Evolutionary conservation across 140 eudicot species (phyloP), one percentile per base, ranked within the genome.

Genomic region (Cichorium intybus): DNA sequence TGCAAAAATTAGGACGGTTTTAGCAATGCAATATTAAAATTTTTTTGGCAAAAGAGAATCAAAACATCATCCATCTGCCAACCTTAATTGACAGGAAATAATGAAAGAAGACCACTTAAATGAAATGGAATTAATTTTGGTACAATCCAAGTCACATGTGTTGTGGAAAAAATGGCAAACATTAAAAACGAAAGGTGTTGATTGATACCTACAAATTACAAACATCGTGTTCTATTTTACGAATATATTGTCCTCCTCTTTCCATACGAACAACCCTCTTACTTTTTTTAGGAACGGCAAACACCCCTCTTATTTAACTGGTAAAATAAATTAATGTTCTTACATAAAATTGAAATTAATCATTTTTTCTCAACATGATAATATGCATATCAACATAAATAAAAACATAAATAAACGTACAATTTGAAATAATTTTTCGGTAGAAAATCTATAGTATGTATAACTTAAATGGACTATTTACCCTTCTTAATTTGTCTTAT

Each of bases 111-210:
- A 31, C 67, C 24, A 21, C 59, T 55, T 28, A 43, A 20, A 56
- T 53, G 72, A n/a, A 26, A 18, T 6, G 62, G 60, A 39, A 66
- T 74, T 58, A 74, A 66, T 47, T 56, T n/a, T 33, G 62, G 18
- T 66, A 59, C 74, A 21, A 67, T 66, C 28, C 79, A 59, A 66
- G 59, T 58, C 75, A 75, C 79, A 67, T 67, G 79, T 59, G 79
- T 67, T 51, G 69, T 6, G 70, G 63, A 56, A 67, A 75, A 75
- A 33, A 58, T 67, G 68, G 79, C 64, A 67, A 58, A 26, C 74
- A 75, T 75, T 75, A 58, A 74, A 49, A 37, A 58, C 24, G 4
- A 71, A 35, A 69, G 45, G 33, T 68, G 45, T 65, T 73, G 79
- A 65, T 73, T 56, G 56, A 65, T 56, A 17, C 68, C 79, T 46